Conservation (phyloP, 352 stramenopile genomes). For the Phytophthora megakarya region DNA sequence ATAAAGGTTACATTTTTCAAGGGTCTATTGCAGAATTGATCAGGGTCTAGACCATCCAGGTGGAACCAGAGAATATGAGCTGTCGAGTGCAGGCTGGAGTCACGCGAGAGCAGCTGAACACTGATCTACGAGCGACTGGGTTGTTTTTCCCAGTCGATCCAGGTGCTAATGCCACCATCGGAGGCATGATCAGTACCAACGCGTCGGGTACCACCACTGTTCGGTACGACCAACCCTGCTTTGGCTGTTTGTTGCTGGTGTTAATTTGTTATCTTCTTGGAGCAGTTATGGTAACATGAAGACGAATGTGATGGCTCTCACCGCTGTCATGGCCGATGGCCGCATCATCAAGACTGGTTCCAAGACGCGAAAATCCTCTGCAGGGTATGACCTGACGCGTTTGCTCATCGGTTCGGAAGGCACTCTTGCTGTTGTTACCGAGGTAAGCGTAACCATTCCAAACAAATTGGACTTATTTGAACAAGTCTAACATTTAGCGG, state of each 20-base stretch:
- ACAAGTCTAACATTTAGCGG: neutral
- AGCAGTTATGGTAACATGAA: constrained; percentile 95
- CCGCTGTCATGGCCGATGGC: constrained; percentile 91
- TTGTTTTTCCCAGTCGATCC: constrained; percentile 97
- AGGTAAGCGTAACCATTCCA: constrained; percentile 40
- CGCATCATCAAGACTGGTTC: constrained; percentile 87
- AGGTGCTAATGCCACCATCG: constrained; percentile 94
- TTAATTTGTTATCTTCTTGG: neutral
- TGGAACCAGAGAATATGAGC: constrained; percentile 61
- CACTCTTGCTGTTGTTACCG: constrained; percentile 95
- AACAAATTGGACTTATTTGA: neutral
- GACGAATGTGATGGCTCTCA: constrained; percentile 94
- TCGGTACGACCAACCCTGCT: constrained; percentile 9
- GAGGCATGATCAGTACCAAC: constrained; percentile 92
- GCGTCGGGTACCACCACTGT: constrained; percentile 86
- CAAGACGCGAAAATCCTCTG: constrained; percentile 94
- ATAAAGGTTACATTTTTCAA: no score
- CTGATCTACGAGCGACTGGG: constrained; percentile 79
- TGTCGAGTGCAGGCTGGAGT: constrained; percentile 93
- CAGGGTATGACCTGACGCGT: constrained; percentile 95
- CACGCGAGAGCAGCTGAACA: constrained; percentile 92
- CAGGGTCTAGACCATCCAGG: no score
- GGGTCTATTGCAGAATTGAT: no score
- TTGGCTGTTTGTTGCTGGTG: neutral
- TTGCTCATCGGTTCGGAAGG: constrained; percentile 96